phyloP scores from a whole-genome alignment of 106 monocot genomes.

The Platanthera guangdongensis region DNA sequence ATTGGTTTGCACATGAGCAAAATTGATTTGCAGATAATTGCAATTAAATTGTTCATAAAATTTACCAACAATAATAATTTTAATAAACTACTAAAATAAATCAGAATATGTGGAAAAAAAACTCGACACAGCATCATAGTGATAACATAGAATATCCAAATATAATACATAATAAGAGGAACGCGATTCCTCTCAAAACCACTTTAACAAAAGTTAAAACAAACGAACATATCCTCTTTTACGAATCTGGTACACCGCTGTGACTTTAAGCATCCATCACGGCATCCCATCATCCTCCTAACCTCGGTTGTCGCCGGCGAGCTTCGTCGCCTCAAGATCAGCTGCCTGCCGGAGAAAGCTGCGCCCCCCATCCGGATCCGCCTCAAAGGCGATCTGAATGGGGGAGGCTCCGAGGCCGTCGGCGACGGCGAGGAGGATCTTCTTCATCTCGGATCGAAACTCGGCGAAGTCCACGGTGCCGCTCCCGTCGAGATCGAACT shows the following conservation, averaged over 20 bases:
- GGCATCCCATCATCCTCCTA: neutral
- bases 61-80: too few relatives aligned
- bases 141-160: too few relatives aligned
- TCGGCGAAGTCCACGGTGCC: slow-evolving; percentile 46
- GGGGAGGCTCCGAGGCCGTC: slow-evolving; percentile 53
- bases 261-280: neutral
- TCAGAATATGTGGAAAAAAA: too few relatives aligned
- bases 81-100: too few relatives aligned
- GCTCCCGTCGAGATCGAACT: slow-evolving; percentile 52
- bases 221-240: neutral
- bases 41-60: too few relatives aligned
- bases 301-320: slow-evolving; percentile 11
- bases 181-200: too few relatives aligned
- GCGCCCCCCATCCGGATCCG: slow-evolving; percentile 12
- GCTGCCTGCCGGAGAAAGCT: slow-evolving; percentile 54
- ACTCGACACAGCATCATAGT: too few relatives aligned
- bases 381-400: slow-evolving; percentile 60
- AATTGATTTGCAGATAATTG: too few relatives aligned
- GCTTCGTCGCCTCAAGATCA: slow-evolving; percentile 58
- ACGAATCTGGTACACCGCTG: neutral
- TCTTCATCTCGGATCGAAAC: slow-evolving; percentile 45
- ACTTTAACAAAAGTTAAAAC: neutral
- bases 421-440: slow-evolving; percentile 59
- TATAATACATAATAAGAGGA: too few relatives aligned
- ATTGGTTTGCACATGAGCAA: too few relatives aligned